Evolutionary conservation across 352 stramenopile genomes (phyloP).

Genomic region (Globisporangium spiculum): DNA sequence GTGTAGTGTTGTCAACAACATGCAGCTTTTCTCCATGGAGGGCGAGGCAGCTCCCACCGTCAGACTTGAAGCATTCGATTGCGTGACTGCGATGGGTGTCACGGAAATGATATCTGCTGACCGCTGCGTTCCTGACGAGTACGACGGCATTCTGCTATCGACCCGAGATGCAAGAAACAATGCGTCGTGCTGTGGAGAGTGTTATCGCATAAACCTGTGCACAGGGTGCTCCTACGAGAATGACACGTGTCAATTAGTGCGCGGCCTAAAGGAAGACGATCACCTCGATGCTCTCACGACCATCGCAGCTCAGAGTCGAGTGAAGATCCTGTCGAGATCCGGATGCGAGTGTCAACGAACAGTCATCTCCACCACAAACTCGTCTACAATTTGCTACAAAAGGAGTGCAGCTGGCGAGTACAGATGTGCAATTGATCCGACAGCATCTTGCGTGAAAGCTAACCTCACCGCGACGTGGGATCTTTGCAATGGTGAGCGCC

Average conservation of each 20-base stretch:
- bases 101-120: background rate
- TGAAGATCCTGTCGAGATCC: conserved; percentile 21
- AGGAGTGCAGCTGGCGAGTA: background rate
- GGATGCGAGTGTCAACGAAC: conserved; percentile 30
- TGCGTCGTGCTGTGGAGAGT: conserved; percentile 18
- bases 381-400: conserved; percentile 24
- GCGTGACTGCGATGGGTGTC: conserved; percentile 22
- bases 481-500: conserved; percentile 31
- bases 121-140: conserved; percentile 9
- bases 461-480: conserved; percentile 23
- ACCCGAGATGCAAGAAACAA: conserved; percentile 3
- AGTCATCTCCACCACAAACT: background rate
- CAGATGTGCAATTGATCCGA: conserved; percentile 21
- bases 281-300: background rate
- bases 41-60: conserved; percentile 1
- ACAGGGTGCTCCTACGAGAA: conserved; percentile 12
- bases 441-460: conserved; percentile 17
- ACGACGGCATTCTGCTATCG: conserved; percentile 12
- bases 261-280: conserved; percentile 17
- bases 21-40: conserved; percentile 10
- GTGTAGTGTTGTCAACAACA: conserved; percentile 6
- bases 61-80: conserved; percentile 15
- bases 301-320: background rate
- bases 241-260: conserved; percentile 16
- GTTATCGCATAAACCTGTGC: conserved; percentile 11